These are phyloP conservation scores for Cladosporium sp. DNA, from an alignment of 2,329 filamentous ascomycete species.

Conservation along the genomic window DNA sequence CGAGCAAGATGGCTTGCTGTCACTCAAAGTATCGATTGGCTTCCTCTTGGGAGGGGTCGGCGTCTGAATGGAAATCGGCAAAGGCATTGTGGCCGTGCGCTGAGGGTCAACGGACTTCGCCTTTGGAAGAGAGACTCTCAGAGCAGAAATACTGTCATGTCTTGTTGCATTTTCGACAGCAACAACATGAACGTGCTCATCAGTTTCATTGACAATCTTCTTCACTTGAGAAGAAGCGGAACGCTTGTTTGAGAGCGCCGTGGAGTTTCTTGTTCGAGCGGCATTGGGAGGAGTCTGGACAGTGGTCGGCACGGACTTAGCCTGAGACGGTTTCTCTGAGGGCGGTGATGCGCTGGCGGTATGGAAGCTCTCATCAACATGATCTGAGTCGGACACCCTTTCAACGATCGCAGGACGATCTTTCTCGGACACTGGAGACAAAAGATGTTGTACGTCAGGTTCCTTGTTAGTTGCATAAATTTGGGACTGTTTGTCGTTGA, in stretches of 20 bases:
- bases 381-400: slow-evolving; percentile 24
- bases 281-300: not conserved
- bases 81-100: not conserved
- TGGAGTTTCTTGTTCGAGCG: not conserved
- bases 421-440: not conserved
- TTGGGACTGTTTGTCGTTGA: not conserved
- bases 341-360: slow-evolving; percentile 32
- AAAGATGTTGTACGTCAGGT: not conserved
- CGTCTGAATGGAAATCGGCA: not conserved
- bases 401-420: not conserved
- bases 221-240: not conserved
- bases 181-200: not conserved
- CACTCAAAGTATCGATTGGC: not conserved
- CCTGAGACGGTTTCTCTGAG: slow-evolving; percentile 1
- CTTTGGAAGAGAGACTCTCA: not conserved
- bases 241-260: not conserved
- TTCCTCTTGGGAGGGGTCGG: not conserved
- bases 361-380: slow-evolving; percentile 36
- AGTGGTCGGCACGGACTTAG: not conserved
- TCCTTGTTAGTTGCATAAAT: not conserved
- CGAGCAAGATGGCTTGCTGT: not conserved
- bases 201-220: not conserved
- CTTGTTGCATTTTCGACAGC: not conserved
- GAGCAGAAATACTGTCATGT: not conserved
- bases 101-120: not conserved